phyloP scores from a whole-genome alignment of 2,329 filamentous ascomycete species.

The Diaporthe nobilis region DNA sequence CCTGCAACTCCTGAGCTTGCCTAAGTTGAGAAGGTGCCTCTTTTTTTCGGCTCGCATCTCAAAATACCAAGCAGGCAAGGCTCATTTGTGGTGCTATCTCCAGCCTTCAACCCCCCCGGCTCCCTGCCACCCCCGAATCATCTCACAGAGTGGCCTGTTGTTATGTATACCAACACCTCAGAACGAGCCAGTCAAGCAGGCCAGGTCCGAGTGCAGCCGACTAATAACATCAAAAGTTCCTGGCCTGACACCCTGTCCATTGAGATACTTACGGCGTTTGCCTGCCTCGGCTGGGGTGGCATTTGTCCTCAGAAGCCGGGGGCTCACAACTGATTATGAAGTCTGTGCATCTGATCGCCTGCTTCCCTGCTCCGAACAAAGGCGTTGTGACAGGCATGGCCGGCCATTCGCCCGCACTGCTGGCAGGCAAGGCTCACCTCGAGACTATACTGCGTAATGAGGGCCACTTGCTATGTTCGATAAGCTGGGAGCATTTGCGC shows the following conservation, averaged over 20 bases:
- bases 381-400: not conserved
- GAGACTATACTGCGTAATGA: not conserved
- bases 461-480: not conserved
- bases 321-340: not conserved
- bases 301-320: not conserved
- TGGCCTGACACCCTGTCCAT: not conserved
- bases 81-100: constrained; percentile 32
- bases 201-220: not conserved
- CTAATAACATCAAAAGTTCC: constrained; percentile 7
- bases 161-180: not conserved
- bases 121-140: constrained; percentile 8
- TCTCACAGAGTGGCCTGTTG: constrained; percentile 15
- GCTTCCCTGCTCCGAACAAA: not conserved
- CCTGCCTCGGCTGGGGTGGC: constrained; percentile 10
- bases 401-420: not conserved
- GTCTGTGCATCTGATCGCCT: constrained; percentile 2
- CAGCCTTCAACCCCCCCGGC: constrained; percentile 20
- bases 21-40: constrained; percentile 41
- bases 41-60: constrained; percentile 12
- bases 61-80: constrained; percentile 23
- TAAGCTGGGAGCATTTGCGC: not conserved
- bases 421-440: constrained; percentile 18
- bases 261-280: constrained; percentile 1
- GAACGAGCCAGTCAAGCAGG: constrained; percentile 8
- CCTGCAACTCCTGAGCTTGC: constrained; percentile 34